Conservation (phyloP, 768 basidiomycete genomes). For the Boletus reticulatus region DNA sequence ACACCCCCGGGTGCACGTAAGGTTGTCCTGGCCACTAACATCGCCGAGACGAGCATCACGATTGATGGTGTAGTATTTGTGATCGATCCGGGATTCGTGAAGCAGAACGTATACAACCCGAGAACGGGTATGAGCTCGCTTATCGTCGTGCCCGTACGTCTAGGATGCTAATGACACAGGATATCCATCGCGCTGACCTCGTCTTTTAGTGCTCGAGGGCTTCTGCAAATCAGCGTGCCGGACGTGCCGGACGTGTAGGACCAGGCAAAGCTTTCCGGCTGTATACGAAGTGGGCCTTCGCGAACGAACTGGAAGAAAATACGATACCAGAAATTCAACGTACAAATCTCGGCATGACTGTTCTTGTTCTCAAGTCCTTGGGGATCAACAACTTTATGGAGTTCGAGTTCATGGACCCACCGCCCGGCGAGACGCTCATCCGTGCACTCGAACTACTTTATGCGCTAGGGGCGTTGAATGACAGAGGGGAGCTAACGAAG, state of each 20-base stretch:
- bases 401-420: constrained; percentile 98
- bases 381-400: constrained; percentile 98
- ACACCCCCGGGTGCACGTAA: constrained; percentile 96
- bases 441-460: constrained; percentile 91
- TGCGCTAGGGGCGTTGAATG: constrained; percentile 94
- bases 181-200: background rate
- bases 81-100: constrained; percentile 98
- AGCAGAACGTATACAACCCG: constrained; percentile 99
- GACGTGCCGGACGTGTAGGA: constrained; percentile 95
- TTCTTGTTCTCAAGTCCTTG: constrained; percentile 90
- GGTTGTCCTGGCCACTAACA: constrained; percentile 97
- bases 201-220: constrained; percentile 82
- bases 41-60: constrained; percentile 99
- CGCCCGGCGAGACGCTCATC: constrained; percentile 97
- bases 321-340: constrained; percentile 98
- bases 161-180: background rate
- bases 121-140: constrained; percentile 98
- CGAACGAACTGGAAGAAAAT: constrained; percentile 94
- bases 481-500: constrained; percentile 95
- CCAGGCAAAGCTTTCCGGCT: constrained; percentile 98
- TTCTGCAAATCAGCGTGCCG: constrained; percentile 95
- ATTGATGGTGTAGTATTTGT: constrained; percentile 99
- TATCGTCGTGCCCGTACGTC: constrained; percentile 87
- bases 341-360: constrained; percentile 96
- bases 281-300: constrained; percentile 97